Base-by-base conservation (phyloP, 148 eudicot genomes). In the Vaccinium darrowii region DNA sequence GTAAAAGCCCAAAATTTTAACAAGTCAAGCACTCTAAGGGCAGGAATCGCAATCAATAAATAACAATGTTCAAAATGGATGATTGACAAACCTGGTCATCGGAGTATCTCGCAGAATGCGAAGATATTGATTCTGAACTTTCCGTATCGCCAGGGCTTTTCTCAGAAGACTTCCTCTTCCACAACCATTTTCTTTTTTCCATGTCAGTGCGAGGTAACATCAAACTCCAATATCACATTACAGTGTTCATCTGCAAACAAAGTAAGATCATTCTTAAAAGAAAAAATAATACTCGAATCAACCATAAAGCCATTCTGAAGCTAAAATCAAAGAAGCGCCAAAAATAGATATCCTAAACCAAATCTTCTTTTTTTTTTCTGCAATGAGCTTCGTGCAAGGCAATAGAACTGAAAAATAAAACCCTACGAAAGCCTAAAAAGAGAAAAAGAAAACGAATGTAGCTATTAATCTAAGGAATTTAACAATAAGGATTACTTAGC, bases 141-240 rank as follows among this genome's bases (percentile, higher is more conserved):
- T 94, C 95, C 39, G 89, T 89, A 77, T 93, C 98, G 76, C 93
- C 93, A 52, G 89, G 89, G 76, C 90, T 91, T 87, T 89, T 93
- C 85, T 93, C 95, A 15, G 92, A 90, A 82, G 93, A 86, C 79
- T 83, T 93, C 80, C 88, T 93, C 87, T 92, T 92, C 98, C 98
- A 94, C 85, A 88, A 87, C 95, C 98, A 94, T 86, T 90, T 94
- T 86, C 91, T 92, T 84, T 92, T 92, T 52, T 92, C 93, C 95
- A 93, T 90, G 83, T 81, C 25, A 49, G 25, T 60, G 27, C 23
- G 62, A 73, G 43, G 71, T 65, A 65, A 65, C 74, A 79, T 65
- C 63, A 47, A 54, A 33, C 60, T 39, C 47, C 50, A 83, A 78
- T 43, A 83, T 80, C 49, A 76, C 72, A 62, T 84, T 50, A 81